phyloP scores from a whole-genome alignment of 768 basidiomycete genomes.

The Solioccasus polychromus region DNA sequence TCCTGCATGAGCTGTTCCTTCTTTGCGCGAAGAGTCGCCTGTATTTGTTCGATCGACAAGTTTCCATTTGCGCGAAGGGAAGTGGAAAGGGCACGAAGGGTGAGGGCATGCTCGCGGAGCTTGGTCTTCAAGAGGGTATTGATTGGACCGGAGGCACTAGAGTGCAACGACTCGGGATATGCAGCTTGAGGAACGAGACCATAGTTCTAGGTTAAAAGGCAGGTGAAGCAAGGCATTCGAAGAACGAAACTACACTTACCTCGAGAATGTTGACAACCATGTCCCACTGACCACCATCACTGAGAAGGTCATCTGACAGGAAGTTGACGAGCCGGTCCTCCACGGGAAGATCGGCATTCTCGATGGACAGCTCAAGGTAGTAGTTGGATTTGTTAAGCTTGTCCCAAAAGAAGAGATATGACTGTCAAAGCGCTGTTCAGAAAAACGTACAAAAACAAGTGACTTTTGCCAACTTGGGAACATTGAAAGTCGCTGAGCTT shows the following conservation, averaged over 20 bases:
- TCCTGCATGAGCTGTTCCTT: constrained; percentile 86
- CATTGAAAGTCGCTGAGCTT: constrained; percentile 88
- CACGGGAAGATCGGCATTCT: constrained; percentile 74
- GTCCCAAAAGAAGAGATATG: constrained; percentile 95
- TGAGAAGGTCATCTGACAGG: constrained; percentile 74
- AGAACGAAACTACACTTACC: constrained; percentile 31
- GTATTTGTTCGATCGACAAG: constrained; percentile 45
- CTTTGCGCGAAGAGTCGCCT: constrained; percentile 64
- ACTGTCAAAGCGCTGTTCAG: constrained; percentile 38
- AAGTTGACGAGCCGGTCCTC: constrained; percentile 81
- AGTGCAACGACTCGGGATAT: constrained; percentile 85
- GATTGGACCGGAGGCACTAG: constrained; percentile 67
- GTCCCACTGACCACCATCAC: constrained; percentile 95
- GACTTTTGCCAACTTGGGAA: constrained; percentile 58
- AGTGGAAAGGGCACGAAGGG: constrained; percentile 63
- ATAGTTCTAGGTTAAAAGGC: constrained; percentile 49
- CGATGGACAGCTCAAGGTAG: constrained; percentile 84
- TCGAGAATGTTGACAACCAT: constrained; percentile 75
- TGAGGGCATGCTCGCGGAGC: constrained; percentile 86
- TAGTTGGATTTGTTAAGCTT: constrained; percentile 90
- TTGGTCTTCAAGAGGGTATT: constrained; percentile 84
- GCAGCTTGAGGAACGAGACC: constrained; percentile 82
- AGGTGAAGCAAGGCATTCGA: constrained; percentile 28
- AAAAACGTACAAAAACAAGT: not conserved
- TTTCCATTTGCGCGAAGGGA: constrained; percentile 47